Percentiles rank a stretch among this genome's conserved stretches.
Conservation (phyloP, 768 basidiomycete genomes). For the Leccinum broughii region DNA sequence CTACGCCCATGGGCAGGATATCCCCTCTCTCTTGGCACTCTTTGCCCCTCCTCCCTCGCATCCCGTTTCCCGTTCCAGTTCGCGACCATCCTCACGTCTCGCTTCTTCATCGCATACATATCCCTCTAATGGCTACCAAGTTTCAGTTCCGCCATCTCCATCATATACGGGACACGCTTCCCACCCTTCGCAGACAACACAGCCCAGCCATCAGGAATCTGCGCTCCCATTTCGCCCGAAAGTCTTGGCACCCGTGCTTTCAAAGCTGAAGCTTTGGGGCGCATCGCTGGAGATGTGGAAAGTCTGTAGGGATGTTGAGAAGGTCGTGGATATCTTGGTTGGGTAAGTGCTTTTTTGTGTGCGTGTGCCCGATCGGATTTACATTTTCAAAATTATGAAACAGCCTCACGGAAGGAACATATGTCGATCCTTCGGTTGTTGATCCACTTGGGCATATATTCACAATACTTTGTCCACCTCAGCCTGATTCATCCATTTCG, state of each 20-base stretch:
- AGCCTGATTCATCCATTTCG: slow-evolving; percentile 7
- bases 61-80: slow-evolving; percentile 9
- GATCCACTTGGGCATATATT: slow-evolving; percentile 33
- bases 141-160: slow-evolving; percentile 6
- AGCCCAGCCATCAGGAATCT: neutral
- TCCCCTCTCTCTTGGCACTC: slow-evolving; percentile 22
- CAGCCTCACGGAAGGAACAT: slow-evolving; percentile 30
- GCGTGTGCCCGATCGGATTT: neutral
- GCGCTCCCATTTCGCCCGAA: slow-evolving; percentile 19
- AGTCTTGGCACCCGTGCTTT: slow-evolving; percentile 22
- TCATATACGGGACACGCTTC: slow-evolving; percentile 11
- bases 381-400: neutral
- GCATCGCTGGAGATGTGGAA: slow-evolving; percentile 32
- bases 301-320: slow-evolving; percentile 18
- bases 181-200: slow-evolving; percentile 9
- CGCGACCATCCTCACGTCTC: slow-evolving; percentile 26
- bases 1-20: slow-evolving; percentile 28
- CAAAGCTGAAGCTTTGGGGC: slow-evolving; percentile 23
- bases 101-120: slow-evolving; percentile 15
- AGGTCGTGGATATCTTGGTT: slow-evolving; percentile 24
- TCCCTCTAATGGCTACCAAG: slow-evolving; percentile 9
- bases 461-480: slow-evolving; percentile 20
- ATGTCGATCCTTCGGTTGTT: slow-evolving; percentile 23
- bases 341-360: slow-evolving; percentile 22
- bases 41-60: slow-evolving; percentile 11